These are phyloP conservation scores for Hyphodiscus hymeniophilus DNA, from an alignment of 495 filamentous ascomycete species.

Conservation along the genomic window DNA sequence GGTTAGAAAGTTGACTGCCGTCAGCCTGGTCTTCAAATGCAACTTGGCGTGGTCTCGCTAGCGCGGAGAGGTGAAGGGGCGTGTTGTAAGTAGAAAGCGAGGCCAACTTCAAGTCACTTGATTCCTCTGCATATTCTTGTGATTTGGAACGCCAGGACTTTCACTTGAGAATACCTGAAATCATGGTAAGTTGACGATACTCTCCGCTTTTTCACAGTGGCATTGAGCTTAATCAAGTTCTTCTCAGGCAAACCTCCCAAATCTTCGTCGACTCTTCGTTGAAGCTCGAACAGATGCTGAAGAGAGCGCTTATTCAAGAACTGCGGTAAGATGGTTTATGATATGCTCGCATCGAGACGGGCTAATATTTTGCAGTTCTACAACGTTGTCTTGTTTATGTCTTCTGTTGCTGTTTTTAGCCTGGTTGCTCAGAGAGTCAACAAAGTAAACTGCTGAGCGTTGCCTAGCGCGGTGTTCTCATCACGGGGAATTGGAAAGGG, in stretches of 20 bases:
- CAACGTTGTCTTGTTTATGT: constrained; percentile 92
- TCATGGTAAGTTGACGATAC: constrained; percentile 11
- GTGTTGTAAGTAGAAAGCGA: neutral
- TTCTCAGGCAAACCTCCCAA: constrained; percentile 78
- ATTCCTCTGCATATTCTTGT: constrained; percentile 5
- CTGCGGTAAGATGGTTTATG: constrained; percentile 61
- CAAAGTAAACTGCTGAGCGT: constrained; percentile 8
- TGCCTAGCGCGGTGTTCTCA: too few species aligned
- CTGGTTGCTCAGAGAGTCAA: constrained; percentile 74
- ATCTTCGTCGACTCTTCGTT: constrained; percentile 91
- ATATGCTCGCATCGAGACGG: constrained; percentile 23
- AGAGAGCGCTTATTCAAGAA: constrained; percentile 89
- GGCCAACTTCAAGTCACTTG: neutral
- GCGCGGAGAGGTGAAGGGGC: neutral
- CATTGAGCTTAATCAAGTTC: constrained; percentile 14
- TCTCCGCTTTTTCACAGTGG: neutral
- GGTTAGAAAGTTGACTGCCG: neutral
- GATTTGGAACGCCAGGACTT: constrained; percentile 10
- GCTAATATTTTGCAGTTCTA: constrained; percentile 63
- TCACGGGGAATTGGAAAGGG: too few species aligned
- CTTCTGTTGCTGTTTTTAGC: constrained; percentile 88
- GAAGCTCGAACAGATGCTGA: constrained; percentile 90
- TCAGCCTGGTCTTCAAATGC: neutral
- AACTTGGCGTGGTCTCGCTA: neutral
- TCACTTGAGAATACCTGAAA: neutral